phyloP scores from a whole-genome alignment of 345 rosid species.

The Syzygium oleosum region DNA sequence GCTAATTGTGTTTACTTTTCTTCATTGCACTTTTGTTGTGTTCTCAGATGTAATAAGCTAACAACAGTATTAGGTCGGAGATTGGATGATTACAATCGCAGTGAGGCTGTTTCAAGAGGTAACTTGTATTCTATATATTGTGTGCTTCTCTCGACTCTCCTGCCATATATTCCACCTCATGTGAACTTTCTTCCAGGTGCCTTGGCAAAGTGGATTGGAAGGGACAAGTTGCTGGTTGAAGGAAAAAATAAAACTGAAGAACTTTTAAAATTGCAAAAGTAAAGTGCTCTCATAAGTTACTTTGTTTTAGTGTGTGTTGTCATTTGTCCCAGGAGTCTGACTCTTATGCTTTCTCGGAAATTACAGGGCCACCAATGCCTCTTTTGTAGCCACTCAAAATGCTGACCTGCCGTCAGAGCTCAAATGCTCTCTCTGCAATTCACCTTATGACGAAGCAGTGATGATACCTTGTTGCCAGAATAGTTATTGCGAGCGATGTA shows the following conservation, averaged over 20 bases:
- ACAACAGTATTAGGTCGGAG: slow-evolving; percentile 11
- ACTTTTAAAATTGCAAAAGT: slow-evolving; percentile 12
- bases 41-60: slow-evolving; percentile 16
- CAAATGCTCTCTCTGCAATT: slow-evolving; percentile 33
- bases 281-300: not conserved
- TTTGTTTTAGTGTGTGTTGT: not conserved
- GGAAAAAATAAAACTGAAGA: slow-evolving; percentile 10
- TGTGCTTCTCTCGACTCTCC: not conserved
- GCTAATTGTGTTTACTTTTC: not conserved
- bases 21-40: not conserved
- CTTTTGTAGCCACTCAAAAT: slow-evolving; percentile 9
- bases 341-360: not conserved
- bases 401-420: slow-evolving; percentile 27
- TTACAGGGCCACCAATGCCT: slow-evolving; percentile 7
- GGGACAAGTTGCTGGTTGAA: slow-evolving; percentile 1
- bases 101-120: slow-evolving; percentile 21
- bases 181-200: not conserved
- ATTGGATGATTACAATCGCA: slow-evolving; percentile 14
- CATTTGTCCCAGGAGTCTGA: not conserved
- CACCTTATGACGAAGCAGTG: slow-evolving; percentile 36
- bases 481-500: slow-evolving; percentile 46
- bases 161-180: not conserved
- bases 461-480: slow-evolving; percentile 60
- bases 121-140: not conserved
- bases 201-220: not conserved